A percentile compares a stretch with the other conserved stretches of the same genome.
These are phyloP conservation scores for Kodamaea derodonti DNA, from an alignment of 1,139 yeast genomes.

Conservation along the genomic window DNA sequence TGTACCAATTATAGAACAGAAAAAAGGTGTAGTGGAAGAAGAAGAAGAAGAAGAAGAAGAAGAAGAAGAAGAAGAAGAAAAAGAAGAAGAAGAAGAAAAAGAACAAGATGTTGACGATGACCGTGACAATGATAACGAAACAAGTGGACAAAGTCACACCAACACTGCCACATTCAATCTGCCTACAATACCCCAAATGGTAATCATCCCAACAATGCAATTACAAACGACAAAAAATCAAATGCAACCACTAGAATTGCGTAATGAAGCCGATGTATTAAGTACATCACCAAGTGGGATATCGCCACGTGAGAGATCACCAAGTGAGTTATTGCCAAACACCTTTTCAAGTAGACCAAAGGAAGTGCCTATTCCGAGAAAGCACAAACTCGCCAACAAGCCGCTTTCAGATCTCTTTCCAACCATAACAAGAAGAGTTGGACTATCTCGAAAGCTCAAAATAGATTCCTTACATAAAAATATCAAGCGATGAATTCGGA, in stretches of 20 bases:
- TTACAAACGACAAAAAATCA: neutral
- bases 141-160: too few relatives aligned
- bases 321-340: too few relatives aligned
- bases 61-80: neutral
- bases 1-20: too few relatives aligned
- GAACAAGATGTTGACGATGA: neutral
- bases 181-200: neutral
- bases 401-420: neutral
- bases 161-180: too few relatives aligned
- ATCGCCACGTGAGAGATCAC: too few relatives aligned
- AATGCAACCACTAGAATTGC: neutral
- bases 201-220: neutral
- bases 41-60: neutral
- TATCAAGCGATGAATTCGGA: slow-evolving; percentile 9
- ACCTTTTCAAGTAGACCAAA: too few relatives aligned
- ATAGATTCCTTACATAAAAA: slow-evolving; percentile 31
- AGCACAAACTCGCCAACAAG: neutral
- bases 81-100: neutral
- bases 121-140: neutral
- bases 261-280: neutral
- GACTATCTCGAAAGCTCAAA: slow-evolving; percentile 26
- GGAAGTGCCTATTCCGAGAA: too few relatives aligned
- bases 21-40: neutral
- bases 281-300: neutral
- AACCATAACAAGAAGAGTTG: slow-evolving; percentile 20